phyloP scores from a whole-genome alignment of 192 early-diverging fungal genomes.

The Allomyces macrogynus region DNA sequence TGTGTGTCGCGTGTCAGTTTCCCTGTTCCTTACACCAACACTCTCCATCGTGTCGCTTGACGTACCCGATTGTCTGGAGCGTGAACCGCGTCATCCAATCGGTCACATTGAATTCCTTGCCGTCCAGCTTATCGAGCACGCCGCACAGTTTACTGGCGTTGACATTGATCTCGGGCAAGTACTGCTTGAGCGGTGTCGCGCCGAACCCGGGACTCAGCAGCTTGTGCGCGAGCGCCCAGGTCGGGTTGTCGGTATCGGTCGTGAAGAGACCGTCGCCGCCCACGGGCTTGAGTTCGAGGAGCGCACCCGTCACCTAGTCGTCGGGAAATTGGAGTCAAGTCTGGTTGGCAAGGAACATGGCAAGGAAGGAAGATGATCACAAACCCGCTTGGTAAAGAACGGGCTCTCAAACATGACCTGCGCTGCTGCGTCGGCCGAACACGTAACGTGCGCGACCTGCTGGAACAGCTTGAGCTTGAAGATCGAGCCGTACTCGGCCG shows the following conservation, averaged over 20 bases:
- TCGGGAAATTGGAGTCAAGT: too few relatives aligned
- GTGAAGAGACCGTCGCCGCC: conserved; percentile 30
- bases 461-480: background rate
- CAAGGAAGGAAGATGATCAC: too few relatives aligned
- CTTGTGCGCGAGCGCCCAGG: conserved; percentile 37
- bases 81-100: conserved; percentile 33
- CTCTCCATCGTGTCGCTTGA: background rate
- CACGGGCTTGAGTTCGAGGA: conserved; percentile 19
- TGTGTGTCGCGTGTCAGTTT: background rate
- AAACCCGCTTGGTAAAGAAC: background rate
- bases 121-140: conserved; percentile 12
- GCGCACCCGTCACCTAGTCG: conserved; percentile 8
- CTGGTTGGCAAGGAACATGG: too few relatives aligned
- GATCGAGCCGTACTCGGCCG: background rate
- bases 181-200: conserved; percentile 19
- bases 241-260: conserved; percentile 19
- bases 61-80: conserved; percentile 30
- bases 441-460: background rate
- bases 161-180: conserved; percentile 18
- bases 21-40: background rate
- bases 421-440: background rate
- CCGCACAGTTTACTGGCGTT: conserved; percentile 11
- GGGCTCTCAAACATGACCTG: background rate
- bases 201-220: conserved; percentile 34
- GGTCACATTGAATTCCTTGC: conserved; percentile 12